phyloP scores from a whole-genome alignment of 352 stramenopile genomes.

The Globisporangium paroecandrum region DNA sequence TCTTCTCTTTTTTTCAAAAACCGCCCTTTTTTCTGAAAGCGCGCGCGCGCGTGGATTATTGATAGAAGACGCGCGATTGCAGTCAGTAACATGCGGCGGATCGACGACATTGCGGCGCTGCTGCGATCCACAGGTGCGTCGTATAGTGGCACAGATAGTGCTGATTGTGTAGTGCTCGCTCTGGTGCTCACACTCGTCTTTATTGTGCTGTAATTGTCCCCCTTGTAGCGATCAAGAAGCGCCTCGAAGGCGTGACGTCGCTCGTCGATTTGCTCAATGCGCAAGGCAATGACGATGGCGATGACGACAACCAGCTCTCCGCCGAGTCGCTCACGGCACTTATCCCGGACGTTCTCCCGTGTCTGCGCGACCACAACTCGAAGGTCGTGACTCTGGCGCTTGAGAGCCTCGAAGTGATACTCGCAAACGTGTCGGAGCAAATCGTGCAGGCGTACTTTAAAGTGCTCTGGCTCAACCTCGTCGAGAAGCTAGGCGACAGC shows the following conservation, averaged over 20 bases:
- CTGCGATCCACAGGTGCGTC: slow-evolving; percentile 50
- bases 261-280: slow-evolving; percentile 44
- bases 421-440: slow-evolving; percentile 40
- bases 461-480: slow-evolving; percentile 59
- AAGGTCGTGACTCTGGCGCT: slow-evolving; percentile 70
- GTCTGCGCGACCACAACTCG: slow-evolving; percentile 80
- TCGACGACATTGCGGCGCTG: slow-evolving; percentile 57
- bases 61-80: slow-evolving; percentile 8
- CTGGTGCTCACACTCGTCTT: neutral
- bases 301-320: slow-evolving; percentile 15
- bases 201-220: neutral
- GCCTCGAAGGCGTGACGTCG: slow-evolving; percentile 57
- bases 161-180: neutral
- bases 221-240: slow-evolving; percentile 74
- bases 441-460: slow-evolving; percentile 57
- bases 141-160: neutral
- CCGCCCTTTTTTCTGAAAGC: slow-evolving; percentile 12
- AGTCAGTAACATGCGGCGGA: slow-evolving; percentile 11
- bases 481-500: slow-evolving; percentile 75
- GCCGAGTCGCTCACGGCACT: slow-evolving; percentile 40
- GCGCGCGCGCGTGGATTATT: slow-evolving; percentile 7
- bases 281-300: slow-evolving; percentile 17
- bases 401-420: slow-evolving; percentile 55
- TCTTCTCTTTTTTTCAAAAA: slow-evolving; percentile 10
- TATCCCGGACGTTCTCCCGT: slow-evolving; percentile 56